phyloP scores from a whole-genome alignment of 163 green algal species.

The Volvox carteri region DNA sequence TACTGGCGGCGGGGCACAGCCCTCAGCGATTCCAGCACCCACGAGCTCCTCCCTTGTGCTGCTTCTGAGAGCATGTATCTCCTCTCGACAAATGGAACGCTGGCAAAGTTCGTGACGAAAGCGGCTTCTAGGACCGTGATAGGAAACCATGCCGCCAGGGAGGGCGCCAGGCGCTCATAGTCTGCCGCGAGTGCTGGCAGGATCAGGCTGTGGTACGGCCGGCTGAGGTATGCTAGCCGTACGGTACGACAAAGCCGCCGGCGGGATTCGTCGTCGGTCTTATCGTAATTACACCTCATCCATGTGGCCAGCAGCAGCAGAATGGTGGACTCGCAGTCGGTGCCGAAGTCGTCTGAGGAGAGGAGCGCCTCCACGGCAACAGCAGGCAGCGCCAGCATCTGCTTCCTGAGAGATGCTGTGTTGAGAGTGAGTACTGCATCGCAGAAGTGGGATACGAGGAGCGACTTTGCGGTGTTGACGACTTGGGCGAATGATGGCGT shows the following conservation, averaged over 20 bases:
- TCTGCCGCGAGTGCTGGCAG: not conserved
- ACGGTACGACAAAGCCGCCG: slow-evolving; percentile 13
- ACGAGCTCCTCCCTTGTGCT: too few relatives aligned
- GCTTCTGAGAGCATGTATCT: too few relatives aligned
- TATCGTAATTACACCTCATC: not conserved
- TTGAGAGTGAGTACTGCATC: not conserved
- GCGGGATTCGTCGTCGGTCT: not conserved
- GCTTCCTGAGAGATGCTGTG: not conserved
- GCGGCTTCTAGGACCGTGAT: not conserved
- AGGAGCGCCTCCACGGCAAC: slow-evolving; percentile 23
- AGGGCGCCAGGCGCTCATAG: not conserved
- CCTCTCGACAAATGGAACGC: not conserved
- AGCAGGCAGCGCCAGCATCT: slow-evolving; percentile 1
- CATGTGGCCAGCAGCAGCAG: slow-evolving; percentile 18
- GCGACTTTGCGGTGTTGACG: not conserved
- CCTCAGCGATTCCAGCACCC: too few relatives aligned
- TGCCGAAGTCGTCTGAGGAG: slow-evolving; percentile 1
- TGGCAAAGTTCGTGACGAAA: not conserved
- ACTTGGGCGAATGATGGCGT: not conserved
- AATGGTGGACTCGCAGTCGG: slow-evolving; percentile 26
- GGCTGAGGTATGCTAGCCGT: slow-evolving; percentile 7
- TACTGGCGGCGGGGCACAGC: not conserved
- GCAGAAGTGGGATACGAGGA: slow-evolving; percentile 14
- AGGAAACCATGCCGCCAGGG: slow-evolving; percentile 28
- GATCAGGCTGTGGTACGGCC: not conserved